A percentile compares a stretch with the other conserved stretches of the same genome.
Conservation (phyloP, 1,284 basidiomycete species). For the Trichosporon coremiiforme region DNA sequence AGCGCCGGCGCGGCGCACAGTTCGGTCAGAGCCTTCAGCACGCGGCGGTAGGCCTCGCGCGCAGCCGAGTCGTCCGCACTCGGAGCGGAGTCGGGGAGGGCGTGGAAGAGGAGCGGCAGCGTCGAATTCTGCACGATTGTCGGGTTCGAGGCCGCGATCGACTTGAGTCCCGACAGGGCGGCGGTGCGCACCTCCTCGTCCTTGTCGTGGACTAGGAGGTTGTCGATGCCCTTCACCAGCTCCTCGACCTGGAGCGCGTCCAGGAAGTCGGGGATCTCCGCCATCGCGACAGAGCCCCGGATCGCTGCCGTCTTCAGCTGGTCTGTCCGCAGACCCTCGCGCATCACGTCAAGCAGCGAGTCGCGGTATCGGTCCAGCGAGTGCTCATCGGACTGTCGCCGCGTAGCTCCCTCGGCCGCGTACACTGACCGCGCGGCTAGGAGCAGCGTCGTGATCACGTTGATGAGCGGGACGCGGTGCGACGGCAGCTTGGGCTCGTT, state of each 20-base stretch:
- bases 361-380: constrained; percentile 71
- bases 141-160: constrained; percentile 66
- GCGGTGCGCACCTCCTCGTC: constrained; percentile 63
- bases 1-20: constrained; percentile 76
- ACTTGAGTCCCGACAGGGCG: constrained; percentile 69
- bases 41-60: constrained; percentile 68
- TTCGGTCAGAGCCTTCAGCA: constrained; percentile 70
- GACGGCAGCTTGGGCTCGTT: constrained; percentile 73
- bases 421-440: constrained; percentile 52
- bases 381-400: constrained; percentile 48
- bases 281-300: constrained; percentile 64
- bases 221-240: constrained; percentile 74
- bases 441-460: constrained; percentile 60
- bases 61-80: constrained; percentile 62
- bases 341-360: constrained; percentile 60
- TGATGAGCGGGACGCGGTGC: constrained; percentile 71
- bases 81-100: constrained; percentile 71
- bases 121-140: constrained; percentile 73
- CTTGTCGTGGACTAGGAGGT: constrained; percentile 64
- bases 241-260: constrained; percentile 74
- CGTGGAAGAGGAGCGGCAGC: constrained; percentile 74
- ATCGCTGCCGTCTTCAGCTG: constrained; percentile 64
- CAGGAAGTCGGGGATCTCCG: constrained; percentile 67
- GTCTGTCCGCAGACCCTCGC: constrained; percentile 50
- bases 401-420: constrained; percentile 31